Base-by-base conservation (phyloP, 1,284 basidiomycete species). In the Ustilago crameri region DNA sequence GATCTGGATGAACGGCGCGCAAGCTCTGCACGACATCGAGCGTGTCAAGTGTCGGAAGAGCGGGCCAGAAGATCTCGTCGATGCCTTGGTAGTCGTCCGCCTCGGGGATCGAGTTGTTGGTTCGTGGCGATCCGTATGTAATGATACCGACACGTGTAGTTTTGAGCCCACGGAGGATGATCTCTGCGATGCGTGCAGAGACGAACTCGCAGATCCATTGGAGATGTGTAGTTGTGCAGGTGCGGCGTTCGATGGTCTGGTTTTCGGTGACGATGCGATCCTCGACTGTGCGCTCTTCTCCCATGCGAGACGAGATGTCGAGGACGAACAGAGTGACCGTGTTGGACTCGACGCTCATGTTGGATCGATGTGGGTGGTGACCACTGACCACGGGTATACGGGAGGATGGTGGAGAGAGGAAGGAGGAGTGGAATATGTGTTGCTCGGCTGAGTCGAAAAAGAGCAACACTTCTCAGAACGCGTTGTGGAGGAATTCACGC, bases 71-170 rank as follows among this genome's bases (percentile, higher is more conserved):
- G 80, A 90, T 91, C 73, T 92, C 91, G 22, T 87, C 84, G 45
- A 96, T 90, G 65, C 90, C 86, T 8, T 91, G 88, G 73, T 95
- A 95, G 89, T 37, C 89, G 89, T 47, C 87, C 85, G 58, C 45
- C 27, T 85, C 83, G 75, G 90, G 87, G 67, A 93, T 84, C 34
- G 89, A 85, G 75, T 95, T 95, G 72, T 90, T 86, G 10, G 69
- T 60, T 48, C 63, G 51, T 48, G 42, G 52, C 35, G 59, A 75
- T 41, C 93, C 93, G 78, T 93, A 94, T 4, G 90, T 85, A 45
- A 95, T 87, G 32, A 97, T 88, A 18, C 91, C 92, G 78, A 93
- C 93, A 76, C 92, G 89, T 78, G 95, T 93, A 10, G 94, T 95
- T 85, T 96, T 96, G 42, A 93, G 86, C 5, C 90, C 91, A 71